These are phyloP conservation scores for Apophysomyces variabilis DNA, from an alignment of 371 early-diverging fungal species.

Conservation along the genomic window DNA sequence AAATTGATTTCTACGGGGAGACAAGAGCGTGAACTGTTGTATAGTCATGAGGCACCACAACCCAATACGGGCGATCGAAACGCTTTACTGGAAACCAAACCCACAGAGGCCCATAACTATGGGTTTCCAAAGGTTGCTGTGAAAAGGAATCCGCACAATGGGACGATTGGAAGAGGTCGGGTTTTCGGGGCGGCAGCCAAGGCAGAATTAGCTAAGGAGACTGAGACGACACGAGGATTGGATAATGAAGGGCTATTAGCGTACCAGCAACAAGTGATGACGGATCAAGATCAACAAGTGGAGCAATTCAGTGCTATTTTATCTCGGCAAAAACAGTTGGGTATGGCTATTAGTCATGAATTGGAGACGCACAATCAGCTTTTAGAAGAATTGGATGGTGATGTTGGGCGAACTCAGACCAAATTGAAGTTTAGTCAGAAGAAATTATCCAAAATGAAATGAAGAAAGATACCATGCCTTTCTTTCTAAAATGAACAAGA, in stretches of 20 bases:
- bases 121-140: conserved; percentile 25
- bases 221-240: conserved; percentile 74
- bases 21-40: conserved; percentile 43
- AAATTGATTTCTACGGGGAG: conserved; percentile 58
- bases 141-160: background rate
- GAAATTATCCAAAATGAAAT: conserved; percentile 78
- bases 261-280: conserved; percentile 80
- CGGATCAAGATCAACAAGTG: conserved; percentile 82
- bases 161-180: conserved; percentile 38
- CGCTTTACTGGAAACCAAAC: conserved; percentile 21
- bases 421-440: conserved; percentile 78
- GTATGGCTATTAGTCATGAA: conserved; percentile 85
- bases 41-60: background rate
- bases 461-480: conserved; percentile 10
- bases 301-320: conserved; percentile 77
- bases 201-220: conserved; percentile 60
- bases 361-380: conserved; percentile 89
- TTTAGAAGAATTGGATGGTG: conserved; percentile 79
- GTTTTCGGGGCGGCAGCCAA: conserved; percentile 71
- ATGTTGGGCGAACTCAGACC: conserved; percentile 74
- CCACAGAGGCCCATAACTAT: conserved; percentile 15
- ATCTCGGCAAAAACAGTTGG: conserved; percentile 84
- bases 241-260: conserved; percentile 78
- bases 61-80: conserved; percentile 24
- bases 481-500: no score